These are phyloP conservation scores for Aspergillus incahuasiensis DNA, from an alignment of 495 filamentous ascomycete genomes.

Conservation along the genomic window DNA sequence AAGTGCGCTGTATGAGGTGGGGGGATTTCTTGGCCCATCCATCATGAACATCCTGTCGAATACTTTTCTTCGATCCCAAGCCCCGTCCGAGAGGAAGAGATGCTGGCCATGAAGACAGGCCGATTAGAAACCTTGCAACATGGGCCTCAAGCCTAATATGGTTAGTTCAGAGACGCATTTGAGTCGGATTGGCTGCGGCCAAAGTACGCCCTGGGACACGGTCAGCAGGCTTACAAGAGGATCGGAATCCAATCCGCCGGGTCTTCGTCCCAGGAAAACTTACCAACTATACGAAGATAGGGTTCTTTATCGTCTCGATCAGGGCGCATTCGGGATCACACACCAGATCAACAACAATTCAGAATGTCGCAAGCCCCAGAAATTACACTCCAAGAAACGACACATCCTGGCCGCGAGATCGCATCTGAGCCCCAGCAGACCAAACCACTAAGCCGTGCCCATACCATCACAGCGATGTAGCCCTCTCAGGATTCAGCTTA, in stretches of 20 bases:
- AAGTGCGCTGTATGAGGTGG: no score
- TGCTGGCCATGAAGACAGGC: no score
- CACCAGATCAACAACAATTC: no score
- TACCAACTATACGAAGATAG: no score
- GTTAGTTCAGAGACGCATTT: neutral
- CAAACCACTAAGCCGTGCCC: neutral
- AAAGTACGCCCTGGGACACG: neutral
- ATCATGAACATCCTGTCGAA: no score
- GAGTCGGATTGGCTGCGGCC: neutral
- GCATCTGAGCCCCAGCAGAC: neutral
- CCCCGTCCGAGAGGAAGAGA: no score
- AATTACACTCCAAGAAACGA: neutral
- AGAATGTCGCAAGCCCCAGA: neutral
- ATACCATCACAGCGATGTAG: neutral
- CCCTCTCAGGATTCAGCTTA: slow-evolving; percentile 4
- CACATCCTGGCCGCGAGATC: neutral
- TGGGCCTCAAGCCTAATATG: no score
- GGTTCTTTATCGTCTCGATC: no score
- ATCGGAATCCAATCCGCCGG: neutral
- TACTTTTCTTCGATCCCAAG: no score
- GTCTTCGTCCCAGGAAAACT: neutral
- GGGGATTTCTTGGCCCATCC: no score
- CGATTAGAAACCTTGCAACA: no score
- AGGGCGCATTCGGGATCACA: no score
- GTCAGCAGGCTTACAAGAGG: neutral